Base-by-base conservation (phyloP, 208 protist genomes). In the Leishmania lainsoni region DNA sequence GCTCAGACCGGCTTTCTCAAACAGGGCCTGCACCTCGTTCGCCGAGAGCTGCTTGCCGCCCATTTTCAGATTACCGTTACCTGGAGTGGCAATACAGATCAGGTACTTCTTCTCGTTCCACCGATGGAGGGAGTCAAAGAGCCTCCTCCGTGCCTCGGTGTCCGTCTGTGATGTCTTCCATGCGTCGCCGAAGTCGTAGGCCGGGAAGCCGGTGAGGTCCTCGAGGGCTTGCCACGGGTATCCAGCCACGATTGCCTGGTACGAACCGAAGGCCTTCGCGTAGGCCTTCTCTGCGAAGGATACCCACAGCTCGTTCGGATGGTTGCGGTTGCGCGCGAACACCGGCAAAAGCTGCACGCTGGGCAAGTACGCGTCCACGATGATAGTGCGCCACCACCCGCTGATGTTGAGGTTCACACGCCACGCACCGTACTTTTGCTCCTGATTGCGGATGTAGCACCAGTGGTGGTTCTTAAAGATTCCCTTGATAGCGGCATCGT, bases 211-310 rank as follows among this genome's bases (percentile, higher is more conserved):
- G 45, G 90, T 93, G 26, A 95, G 87, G 75, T 96, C 90, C 51
- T 90, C 83, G 73, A 94, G 85, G 9, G 90, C 94, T 52, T 95
- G 81, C 74, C 80, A 85, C 22, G 90, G 81, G 76, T 89, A 86
- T 42, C 91, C 94, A 10, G 78, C 89, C 54, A 86, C 85, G 78
- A 97, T 92, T 42, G 90, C 86, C 76, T 87, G 83, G 80, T 97
- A 96, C 22, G 90, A 94, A 49, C 94, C 93, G 59, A 92, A 87
- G 5, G 84, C 79, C 86, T 98, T 98, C 16, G 93, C 93, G 86
- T 98, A 97, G 63, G 91, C 94, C 81, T 97, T 97, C 76, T 97
- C 90, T 42, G 95, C 54, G 48, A 94, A 87, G 10, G 88, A 93
- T 3, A 90, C 83, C 94, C 94, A 98, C 78, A 95, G 58, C 77